Conservation (phyloP, 148 eudicot species). For the Tetragonia tetragonoides region DNA sequence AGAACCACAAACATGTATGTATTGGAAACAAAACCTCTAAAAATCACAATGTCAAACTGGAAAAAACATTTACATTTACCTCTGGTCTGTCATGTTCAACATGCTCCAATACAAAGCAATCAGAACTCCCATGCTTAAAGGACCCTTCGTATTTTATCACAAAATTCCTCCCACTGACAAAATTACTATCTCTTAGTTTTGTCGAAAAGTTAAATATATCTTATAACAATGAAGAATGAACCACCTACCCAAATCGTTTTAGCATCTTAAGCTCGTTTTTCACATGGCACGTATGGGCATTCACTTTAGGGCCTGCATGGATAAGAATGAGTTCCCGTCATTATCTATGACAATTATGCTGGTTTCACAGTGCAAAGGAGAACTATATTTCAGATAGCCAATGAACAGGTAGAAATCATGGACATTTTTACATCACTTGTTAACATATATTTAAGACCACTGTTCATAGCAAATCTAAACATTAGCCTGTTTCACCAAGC, state of each 20-base stretch:
- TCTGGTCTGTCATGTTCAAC: slow-evolving; percentile 93
- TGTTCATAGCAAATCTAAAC: background rate
- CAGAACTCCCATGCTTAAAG: slow-evolving; percentile 57
- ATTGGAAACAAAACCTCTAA: background rate
- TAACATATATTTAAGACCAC: background rate
- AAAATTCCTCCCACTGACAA: slow-evolving; percentile 77
- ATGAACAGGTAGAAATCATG: background rate
- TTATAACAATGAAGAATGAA: background rate
- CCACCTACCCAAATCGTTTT: slow-evolving; percentile 80
- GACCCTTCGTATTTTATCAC: slow-evolving; percentile 74
- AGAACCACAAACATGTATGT: background rate
- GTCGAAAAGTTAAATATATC: slow-evolving; percentile 3
- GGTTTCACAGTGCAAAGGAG: background rate
- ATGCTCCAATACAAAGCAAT: slow-evolving; percentile 89
- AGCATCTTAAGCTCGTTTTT: slow-evolving; percentile 89
- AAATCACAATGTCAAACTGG: background rate
- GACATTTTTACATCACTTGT: background rate
- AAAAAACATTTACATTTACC: slow-evolving; percentile 39
- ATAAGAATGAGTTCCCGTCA: slow-evolving; percentile 10
- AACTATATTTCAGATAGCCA: background rate
- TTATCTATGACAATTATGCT: background rate
- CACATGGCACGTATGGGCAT: slow-evolving; percentile 70
- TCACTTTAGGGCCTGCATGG: slow-evolving; percentile 78
- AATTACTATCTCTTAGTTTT: slow-evolving; percentile 2
- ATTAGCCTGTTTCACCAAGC: background rate